phyloP scores from a whole-genome alignment of 1,139 yeast species.

The Pichia sp. region DNA sequence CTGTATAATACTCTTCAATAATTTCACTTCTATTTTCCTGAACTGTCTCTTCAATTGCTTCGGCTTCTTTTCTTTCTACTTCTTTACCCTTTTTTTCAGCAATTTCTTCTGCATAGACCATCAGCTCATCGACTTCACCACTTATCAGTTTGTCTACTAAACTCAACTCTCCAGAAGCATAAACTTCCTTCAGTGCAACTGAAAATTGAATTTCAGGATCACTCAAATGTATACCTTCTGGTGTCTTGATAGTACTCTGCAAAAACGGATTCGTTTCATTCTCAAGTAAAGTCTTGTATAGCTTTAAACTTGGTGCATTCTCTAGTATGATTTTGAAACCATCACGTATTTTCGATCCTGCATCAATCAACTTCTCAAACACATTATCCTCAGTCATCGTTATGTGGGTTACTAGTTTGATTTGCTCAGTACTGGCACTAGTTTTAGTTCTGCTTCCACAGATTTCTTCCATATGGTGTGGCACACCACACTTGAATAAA shows the following conservation, averaged over 20 bases:
- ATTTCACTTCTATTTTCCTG: neutral
- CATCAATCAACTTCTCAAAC: conserved; percentile 6
- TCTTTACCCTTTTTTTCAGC: neutral
- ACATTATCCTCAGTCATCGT: neutral
- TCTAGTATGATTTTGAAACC: conserved; percentile 43
- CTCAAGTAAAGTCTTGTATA: conserved; percentile 32
- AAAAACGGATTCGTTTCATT: conserved; percentile 11
- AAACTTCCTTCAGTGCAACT: conserved; percentile 45
- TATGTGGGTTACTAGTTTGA: neutral
- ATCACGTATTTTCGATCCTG: conserved; percentile 35
- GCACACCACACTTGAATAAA: too few species aligned
- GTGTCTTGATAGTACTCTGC: conserved; percentile 11
- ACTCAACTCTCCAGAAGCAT: conserved; percentile 37
- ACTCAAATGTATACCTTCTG: conserved; percentile 14
- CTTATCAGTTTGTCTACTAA: conserved; percentile 18
- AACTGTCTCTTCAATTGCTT: neutral
- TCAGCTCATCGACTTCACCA: conserved; percentile 17
- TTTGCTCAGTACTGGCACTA: neutral
- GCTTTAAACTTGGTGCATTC: conserved; percentile 44
- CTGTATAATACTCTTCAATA: neutral
- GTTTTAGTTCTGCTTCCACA: too few species aligned
- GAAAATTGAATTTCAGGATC: conserved; percentile 44
- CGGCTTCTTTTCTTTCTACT: neutral
- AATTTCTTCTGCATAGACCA: neutral
- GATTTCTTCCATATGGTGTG: too few species aligned